Conservation (phyloP, 768 basidiomycete species). For the Phylloporus sp. region DNA sequence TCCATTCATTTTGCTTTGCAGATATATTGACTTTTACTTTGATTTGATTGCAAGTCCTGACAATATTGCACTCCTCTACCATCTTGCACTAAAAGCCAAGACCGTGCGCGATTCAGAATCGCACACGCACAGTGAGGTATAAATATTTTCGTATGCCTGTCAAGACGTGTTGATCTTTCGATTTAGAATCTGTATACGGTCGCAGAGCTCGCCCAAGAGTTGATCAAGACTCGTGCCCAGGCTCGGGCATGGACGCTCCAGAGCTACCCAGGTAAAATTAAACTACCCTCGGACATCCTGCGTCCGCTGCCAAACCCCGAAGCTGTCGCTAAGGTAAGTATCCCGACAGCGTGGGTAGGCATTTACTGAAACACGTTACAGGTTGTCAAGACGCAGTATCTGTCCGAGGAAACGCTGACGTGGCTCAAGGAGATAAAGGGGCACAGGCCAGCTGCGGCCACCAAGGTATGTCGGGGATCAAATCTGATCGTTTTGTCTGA, state of each 20-base stretch:
- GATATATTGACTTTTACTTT: constrained; percentile 88
- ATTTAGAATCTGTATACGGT: constrained; percentile 80
- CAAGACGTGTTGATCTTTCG: background rate
- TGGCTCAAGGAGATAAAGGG: constrained; percentile 53
- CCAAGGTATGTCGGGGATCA: constrained; percentile 25
- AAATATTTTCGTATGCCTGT: constrained; percentile 1
- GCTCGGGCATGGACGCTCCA: constrained; percentile 69
- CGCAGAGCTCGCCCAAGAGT: constrained; percentile 84
- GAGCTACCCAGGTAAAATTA: constrained; percentile 77
- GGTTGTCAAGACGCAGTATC: constrained; percentile 66
- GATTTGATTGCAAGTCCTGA: constrained; percentile 74
- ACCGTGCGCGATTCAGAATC: constrained; percentile 79
- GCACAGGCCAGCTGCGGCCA: constrained; percentile 32
- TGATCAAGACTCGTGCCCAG: constrained; percentile 68
- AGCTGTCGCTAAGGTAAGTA: constrained; percentile 55
- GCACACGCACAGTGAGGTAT: constrained; percentile 65
- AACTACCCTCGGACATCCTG: constrained; percentile 80
- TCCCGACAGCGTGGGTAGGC: background rate
- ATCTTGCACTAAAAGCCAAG: constrained; percentile 79
- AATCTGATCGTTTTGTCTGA: background rate
- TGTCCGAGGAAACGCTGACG: constrained; percentile 53
- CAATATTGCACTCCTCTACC: constrained; percentile 79
- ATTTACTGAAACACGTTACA: constrained; percentile 26
- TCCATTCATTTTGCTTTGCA: constrained; percentile 26
- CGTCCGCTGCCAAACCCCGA: constrained; percentile 64